Evolutionary conservation across 192 early-diverging fungal genomes (phyloP), one percentile per base, ranked within the genome.

Genomic region (Phycomyces nitens): DNA sequence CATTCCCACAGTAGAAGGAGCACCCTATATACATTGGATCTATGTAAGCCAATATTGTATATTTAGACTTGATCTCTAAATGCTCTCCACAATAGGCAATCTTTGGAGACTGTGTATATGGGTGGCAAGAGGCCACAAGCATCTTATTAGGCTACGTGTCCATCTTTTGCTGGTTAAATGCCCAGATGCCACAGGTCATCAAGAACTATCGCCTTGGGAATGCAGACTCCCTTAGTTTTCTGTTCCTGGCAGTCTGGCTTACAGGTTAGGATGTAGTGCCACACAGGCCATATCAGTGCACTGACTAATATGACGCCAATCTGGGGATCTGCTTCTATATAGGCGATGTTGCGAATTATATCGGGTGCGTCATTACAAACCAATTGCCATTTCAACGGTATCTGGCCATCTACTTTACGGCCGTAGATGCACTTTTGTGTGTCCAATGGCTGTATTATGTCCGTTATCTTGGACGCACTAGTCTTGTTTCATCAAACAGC

Each of bases 331-430:
- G 29, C 22, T 29, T 50, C 50, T 41, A n/a, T 34, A 16, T 66
- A 73, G 89, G 89, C 24, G 91, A 92, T 66, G 22, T 87, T 52
- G 75, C 79, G 60, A 91, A 88, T 65, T 65, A 90, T 3, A 64
- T 85, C 41, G 89, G 91, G 18, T 86, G 88, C 20, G 53, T 90
- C 20, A 63, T 88, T 22, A 86, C 88, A 40, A 58, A 84, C 11
- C 91, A 91, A 69, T 80, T 85, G 12, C 70, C 80, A 11, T 92
- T 92, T 52, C 91, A 92, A 40, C 60, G 26, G 18, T 61, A 51
- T 24, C 53, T 69, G 8, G 53, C 53, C 26, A 49, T 47, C 18
- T 69, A 69, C 26, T 69, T 69, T 26, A 60, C 62, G 6, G 15
- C 55, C 26, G 55, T 60, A 6, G 66, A 69, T 42, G 62, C 40